Conservation (phyloP, 1,284 basidiomycete genomes). For the Cyathus olla region DNA sequence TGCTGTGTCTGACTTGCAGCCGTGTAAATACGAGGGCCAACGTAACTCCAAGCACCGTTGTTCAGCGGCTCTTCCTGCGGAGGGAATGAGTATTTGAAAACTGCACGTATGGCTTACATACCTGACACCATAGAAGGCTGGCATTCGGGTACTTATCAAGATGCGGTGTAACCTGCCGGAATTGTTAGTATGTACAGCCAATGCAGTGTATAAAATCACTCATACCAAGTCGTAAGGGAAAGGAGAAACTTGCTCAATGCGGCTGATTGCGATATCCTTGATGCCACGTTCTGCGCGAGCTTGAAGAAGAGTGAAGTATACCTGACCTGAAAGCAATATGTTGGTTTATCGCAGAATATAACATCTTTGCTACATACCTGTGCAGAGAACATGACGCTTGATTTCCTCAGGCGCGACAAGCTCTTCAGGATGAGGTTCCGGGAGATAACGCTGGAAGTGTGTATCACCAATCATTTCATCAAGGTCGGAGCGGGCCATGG, state of each 20-base stretch:
- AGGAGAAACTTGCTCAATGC: slow-evolving; percentile 95
- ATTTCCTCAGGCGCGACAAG: slow-evolving; percentile 89
- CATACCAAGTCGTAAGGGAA: slow-evolving; percentile 94
- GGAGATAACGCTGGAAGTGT: slow-evolving; percentile 93
- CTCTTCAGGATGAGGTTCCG: slow-evolving; percentile 78
- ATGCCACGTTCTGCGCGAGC: slow-evolving; percentile 92
- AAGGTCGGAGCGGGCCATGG: slow-evolving; percentile 88
- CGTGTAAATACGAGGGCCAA: slow-evolving; percentile 90
- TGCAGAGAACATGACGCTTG: slow-evolving; percentile 92
- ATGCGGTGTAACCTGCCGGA: slow-evolving; percentile 80
- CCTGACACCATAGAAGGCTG: slow-evolving; percentile 90
- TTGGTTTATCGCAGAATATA: slow-evolving; percentile 2
- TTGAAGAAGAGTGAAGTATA: slow-evolving; percentile 91
- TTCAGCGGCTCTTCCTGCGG: slow-evolving; percentile 87
- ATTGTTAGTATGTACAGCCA: slow-evolving; percentile 7
- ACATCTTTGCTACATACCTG: slow-evolving; percentile 54
- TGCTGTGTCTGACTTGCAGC: slow-evolving; percentile 87
- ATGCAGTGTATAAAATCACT: background rate
- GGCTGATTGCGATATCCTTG: slow-evolving; percentile 94
- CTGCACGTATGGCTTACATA: too few species aligned
- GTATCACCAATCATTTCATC: slow-evolving; percentile 92
- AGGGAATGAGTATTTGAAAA: too few species aligned
- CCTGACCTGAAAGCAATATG: slow-evolving; percentile 74
- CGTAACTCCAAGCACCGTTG: slow-evolving; percentile 94
- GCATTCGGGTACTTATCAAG: slow-evolving; percentile 98